Conservation (phyloP, 1,284 basidiomycete species). For the Chiua sp. region DNA sequence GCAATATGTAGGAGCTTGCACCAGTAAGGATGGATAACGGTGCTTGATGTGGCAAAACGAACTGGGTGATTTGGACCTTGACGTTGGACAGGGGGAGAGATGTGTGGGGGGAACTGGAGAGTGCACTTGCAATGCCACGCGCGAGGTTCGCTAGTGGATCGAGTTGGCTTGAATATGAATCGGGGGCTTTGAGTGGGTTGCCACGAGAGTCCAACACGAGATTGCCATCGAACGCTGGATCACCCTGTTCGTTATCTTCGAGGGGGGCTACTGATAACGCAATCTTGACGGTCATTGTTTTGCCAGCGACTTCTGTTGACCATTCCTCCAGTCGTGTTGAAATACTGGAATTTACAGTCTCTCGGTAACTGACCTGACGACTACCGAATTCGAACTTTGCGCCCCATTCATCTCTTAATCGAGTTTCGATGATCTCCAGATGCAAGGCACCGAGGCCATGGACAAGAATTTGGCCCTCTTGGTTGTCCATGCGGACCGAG, state of each 20-base stretch:
- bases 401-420: constrained; percentile 82
- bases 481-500: constrained; percentile 76
- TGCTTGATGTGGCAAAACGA: constrained; percentile 46
- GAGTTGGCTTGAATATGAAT: constrained; percentile 49
- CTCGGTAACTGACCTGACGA: constrained; percentile 82
- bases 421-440: constrained; percentile 84
- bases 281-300: constrained; percentile 50
- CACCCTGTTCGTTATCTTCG: constrained; percentile 58
- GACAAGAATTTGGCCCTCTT: constrained; percentile 84
- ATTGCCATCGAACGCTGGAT: constrained; percentile 77
- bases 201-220: constrained; percentile 61
- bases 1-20: constrained; percentile 67
- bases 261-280: constrained; percentile 60
- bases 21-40: constrained; percentile 63
- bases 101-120: constrained; percentile 79
- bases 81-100: constrained; percentile 69
- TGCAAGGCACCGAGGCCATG: constrained; percentile 88
- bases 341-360: constrained; percentile 58
- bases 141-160: constrained; percentile 57
- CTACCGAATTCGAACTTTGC: constrained; percentile 79
- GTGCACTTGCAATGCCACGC: constrained; percentile 67
- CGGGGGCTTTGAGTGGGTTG: constrained; percentile 57
- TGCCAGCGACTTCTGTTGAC: constrained; percentile 67
- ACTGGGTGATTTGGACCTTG: constrained; percentile 57
- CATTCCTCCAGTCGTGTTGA: constrained; percentile 47